Evolutionary conservation across 768 basidiomycete species (phyloP), one percentile per base, ranked within the genome.

Genomic region (Trichaptum fuscoviolaceum): DNA sequence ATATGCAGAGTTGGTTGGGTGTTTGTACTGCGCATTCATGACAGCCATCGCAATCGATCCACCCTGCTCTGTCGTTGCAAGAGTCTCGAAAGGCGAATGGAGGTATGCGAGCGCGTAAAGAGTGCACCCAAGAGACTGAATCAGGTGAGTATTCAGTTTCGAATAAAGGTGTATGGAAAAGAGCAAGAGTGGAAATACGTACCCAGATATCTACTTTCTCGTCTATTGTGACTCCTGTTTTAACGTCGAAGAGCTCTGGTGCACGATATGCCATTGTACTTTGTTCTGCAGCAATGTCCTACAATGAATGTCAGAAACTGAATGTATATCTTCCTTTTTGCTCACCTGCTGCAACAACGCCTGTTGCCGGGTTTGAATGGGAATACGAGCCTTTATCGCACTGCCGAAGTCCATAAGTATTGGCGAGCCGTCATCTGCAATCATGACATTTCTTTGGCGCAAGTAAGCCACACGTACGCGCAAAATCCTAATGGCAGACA

Each of bases 371-470:
- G 86, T 94, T 67, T 91, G 86, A 66, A 99, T 84, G 26, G 80
- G 82, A 66, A 99, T 86, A 34, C 96, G 83, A 4, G 97, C 97
- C 75, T 91, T 92, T 72, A 89, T 82, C 1, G 91, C 85, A 69
- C 95, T 97, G 23, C 97, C 97, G 76, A 99, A 95, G 77, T 99
- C 97, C 97, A 99, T 99, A 9, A 99, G 85, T 67, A 99, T 92
- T 1, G 97, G 92, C 9, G 84, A 62, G 1, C 92, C 94, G 64
- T 97, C 92, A 72, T 99, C 96, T 17, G 95, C 85, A 66, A 99
- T 85, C 96, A 99, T 99, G 66, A 99, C 84, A 73, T 99, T 99
- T 63, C 95, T 98, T 66, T 20, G 15, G 30, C 58, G 23, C 20
- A 70, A 67, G 68, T 61, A 17, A 61, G 59, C 15, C 23, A 3